These are phyloP conservation scores for Chloris gayana DNA, from an alignment of 176 grass and related monocot species.

Conservation along the genomic window DNA sequence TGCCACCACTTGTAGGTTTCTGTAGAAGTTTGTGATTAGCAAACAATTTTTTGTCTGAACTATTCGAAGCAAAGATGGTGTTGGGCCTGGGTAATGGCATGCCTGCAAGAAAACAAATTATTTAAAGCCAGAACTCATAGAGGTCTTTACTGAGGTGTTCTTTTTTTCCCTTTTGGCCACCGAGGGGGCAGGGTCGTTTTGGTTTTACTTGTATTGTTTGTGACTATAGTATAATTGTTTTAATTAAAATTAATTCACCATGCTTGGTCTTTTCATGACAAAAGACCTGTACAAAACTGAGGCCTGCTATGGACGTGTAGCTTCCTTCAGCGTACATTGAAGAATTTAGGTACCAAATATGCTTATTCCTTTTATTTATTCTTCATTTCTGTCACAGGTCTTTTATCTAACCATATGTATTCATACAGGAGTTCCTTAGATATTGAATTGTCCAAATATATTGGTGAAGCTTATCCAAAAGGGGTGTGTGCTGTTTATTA, in stretches of 20 bases:
- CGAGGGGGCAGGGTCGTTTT: background rate
- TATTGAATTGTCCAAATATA: slow-evolving; percentile 87
- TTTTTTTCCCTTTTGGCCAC: background rate
- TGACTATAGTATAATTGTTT: background rate
- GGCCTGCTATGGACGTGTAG: slow-evolving; percentile 87
- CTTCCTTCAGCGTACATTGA: slow-evolving; percentile 92
- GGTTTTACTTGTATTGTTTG: background rate
- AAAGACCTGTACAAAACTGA: slow-evolving; percentile 82
- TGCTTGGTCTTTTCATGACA: slow-evolving; percentile 34
- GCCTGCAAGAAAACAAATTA: background rate
- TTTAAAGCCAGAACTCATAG: background rate
- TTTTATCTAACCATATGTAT: slow-evolving; percentile 31
- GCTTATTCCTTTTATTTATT: slow-evolving; percentile 20
- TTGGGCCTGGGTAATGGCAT: slow-evolving; percentile 14
- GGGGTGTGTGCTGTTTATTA: slow-evolving; percentile 81
- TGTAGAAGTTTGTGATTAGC: background rate
- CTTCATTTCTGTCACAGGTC: slow-evolving; percentile 2
- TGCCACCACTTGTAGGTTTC: background rate
- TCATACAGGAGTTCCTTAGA: slow-evolving; percentile 71
- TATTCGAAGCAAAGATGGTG: background rate
- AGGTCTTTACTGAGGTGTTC: slow-evolving; percentile 4
- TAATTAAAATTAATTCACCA: slow-evolving; percentile 30
- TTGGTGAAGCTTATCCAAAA: slow-evolving; percentile 86
- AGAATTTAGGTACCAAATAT: slow-evolving; percentile 75
- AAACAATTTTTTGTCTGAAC: background rate